Conservation (phyloP, 805 yeast genomes). For the Ogataea parapolymorpha region DNA sequence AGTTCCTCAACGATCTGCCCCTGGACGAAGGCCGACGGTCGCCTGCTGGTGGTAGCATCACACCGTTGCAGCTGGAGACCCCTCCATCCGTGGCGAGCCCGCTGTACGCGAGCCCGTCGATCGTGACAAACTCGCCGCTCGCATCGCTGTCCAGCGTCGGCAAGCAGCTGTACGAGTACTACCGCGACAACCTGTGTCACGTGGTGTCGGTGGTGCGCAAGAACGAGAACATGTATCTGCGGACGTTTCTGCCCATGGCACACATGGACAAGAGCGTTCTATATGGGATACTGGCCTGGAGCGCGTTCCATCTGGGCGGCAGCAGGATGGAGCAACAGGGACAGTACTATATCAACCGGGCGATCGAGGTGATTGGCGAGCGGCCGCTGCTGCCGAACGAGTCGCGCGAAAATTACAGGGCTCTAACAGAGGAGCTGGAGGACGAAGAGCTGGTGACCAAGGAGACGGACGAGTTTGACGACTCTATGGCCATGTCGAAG, state of each 20-base stretch:
- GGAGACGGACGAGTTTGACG: constrained; percentile 10
- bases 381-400: constrained; percentile 30
- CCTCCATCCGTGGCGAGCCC: constrained; percentile 4
- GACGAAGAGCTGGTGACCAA: constrained; percentile 25
- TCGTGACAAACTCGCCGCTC: constrained; percentile 26
- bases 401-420: constrained; percentile 12
- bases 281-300: constrained; percentile 53
- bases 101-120: constrained; percentile 31
- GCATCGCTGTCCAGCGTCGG: constrained; percentile 34
- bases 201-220: constrained; percentile 48
- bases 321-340: constrained; percentile 45
- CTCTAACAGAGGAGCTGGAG: constrained; percentile 27
- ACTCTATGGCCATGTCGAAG: constrained; percentile 8
- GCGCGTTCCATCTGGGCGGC: constrained; percentile 50
- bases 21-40: background rate
- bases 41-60: background rate
- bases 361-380: constrained; percentile 41
- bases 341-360: constrained; percentile 42
- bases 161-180: constrained; percentile 44
- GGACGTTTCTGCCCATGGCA: constrained; percentile 54
- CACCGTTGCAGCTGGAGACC: constrained; percentile 1
- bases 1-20: constrained; percentile 19
- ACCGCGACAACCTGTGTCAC: constrained; percentile 41
- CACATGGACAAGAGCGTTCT: constrained; percentile 48
- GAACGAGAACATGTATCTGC: constrained; percentile 48